Base-by-base conservation (phyloP, 2,329 filamentous ascomycete genomes). In the Phoma sp. region DNA sequence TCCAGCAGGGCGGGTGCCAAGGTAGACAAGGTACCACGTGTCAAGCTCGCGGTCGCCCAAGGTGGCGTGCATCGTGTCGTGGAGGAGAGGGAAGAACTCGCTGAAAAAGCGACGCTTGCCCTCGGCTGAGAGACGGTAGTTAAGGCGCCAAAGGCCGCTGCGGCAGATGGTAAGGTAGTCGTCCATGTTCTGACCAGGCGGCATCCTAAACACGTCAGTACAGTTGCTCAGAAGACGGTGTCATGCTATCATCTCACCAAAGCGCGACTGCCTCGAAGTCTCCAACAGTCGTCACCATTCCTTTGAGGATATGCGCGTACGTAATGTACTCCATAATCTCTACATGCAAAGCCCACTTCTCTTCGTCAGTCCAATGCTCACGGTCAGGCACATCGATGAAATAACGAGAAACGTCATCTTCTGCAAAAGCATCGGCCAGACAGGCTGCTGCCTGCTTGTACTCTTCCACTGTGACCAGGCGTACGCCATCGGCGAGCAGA, bases 1-100 rank as follows among this genome's bases (percentile, higher is more conserved):
- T 4, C 87, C 85, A 58, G 80, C 81, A 31, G 88, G 86, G 73
- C 87, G 89, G 45, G 89, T 92, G 59, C 91, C 91, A 58, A 96
- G 81, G 75, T 94, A 95, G 43, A 92, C 89, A 50, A 96, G 85
- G 74, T 95, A 95, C 82, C 90, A 95, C 70, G 84, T 87, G 57
- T 89, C 81, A 63, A 80, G 74, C 70, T 91, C 88, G 45, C 86
- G 82, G 35, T 83, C 80, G 21, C 88, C 88, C 74, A 95, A 83
- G 58, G 90, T 82, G 58, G 85, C 81, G 57, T 81, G 78, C 79
- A 93, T 93, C 68, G 88, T 88, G 64, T 87, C 79, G 76, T 91
- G 85, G 61, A 95, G 82, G 40, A 92, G 81, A 15, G 90, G 90
- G 43, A 92, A 75, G 76, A 94, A 87, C 75, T 95, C 91, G 60